Conservation (phyloP, 208 protist species). For the Acanthamoeba royreba region DNA sequence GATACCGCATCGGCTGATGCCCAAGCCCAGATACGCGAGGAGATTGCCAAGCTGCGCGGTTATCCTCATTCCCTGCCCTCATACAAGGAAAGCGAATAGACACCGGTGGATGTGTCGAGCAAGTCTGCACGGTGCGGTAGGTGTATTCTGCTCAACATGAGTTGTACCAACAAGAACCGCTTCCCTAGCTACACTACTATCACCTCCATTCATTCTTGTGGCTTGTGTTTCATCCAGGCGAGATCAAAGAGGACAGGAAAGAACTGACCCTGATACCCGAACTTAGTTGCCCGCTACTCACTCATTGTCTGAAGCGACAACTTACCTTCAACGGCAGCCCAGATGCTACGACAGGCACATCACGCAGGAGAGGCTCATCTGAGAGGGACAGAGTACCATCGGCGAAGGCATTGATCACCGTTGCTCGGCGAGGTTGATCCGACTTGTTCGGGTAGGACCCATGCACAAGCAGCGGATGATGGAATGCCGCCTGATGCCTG, state of each 20-base stretch:
- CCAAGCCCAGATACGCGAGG: too few relatives aligned
- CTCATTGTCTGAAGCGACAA: neutral
- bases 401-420: slow-evolving; percentile 1
- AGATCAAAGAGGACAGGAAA: neutral
- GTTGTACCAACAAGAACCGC: too few relatives aligned
- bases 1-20: too few relatives aligned
- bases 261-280: neutral
- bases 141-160: too few relatives aligned
- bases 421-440: neutral
- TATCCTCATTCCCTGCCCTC: too few relatives aligned
- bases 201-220: too few relatives aligned
- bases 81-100: too few relatives aligned
- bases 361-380: neutral
- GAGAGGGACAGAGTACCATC: neutral
- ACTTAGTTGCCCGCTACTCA: neutral
- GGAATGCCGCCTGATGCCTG: neutral
- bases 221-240: too few relatives aligned
- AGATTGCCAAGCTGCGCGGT: too few relatives aligned
- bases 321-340: neutral
- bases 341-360: neutral
- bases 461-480: slow-evolving; percentile 24
- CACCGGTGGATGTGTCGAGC: too few relatives aligned
- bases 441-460: slow-evolving; percentile 5
- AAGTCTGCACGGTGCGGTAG: too few relatives aligned
- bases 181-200: too few relatives aligned